A percentile compares a stretch with the other conserved stretches of the same genome.
Evolutionary conservation across 2,329 filamentous ascomycete species (phyloP).

Genomic region (Claviceps quebecensis): DNA sequence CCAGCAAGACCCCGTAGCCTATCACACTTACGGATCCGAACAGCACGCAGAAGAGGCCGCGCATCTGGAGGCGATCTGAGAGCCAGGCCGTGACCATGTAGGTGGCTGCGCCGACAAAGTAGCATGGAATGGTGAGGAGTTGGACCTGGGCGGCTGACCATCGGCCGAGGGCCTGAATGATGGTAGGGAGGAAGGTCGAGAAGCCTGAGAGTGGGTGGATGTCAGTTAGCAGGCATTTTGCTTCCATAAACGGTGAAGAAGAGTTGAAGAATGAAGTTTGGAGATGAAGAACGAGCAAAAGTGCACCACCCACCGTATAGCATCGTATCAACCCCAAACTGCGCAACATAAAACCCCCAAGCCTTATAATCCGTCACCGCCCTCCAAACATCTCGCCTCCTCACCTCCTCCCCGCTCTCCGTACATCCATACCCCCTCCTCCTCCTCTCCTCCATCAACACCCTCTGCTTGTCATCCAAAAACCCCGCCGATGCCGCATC

Average conservation of each 20-base stretch:
- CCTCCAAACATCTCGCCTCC: conserved; percentile 47
- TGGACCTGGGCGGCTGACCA: conserved; percentile 55
- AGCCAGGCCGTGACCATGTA: conserved; percentile 54
- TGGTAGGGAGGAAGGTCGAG: conserved; percentile 65
- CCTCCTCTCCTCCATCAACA: conserved; percentile 41
- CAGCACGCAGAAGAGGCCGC: conserved; percentile 49
- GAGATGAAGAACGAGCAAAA: not conserved
- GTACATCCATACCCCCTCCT: conserved; percentile 33
- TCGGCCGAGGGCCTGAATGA: conserved; percentile 53
- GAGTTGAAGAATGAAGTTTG: not conserved
- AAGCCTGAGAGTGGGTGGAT: conserved; percentile 34
- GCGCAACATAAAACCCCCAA: conserved; percentile 52
- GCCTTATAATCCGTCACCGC: conserved; percentile 65
- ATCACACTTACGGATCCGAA: conserved; percentile 50
- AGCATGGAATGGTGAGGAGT: conserved; percentile 66
- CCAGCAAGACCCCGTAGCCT: conserved; percentile 55
- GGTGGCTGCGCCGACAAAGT: conserved; percentile 54
- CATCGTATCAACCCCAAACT: conserved; percentile 65
- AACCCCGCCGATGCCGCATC: conserved; percentile 42
- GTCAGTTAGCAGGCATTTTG: not conserved
- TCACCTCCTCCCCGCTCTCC: conserved; percentile 29
- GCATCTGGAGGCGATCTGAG: conserved; percentile 52
- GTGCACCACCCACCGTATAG: conserved; percentile 38
- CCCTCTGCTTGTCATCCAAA: conserved; percentile 43
- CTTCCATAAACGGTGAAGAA: not conserved